These are phyloP conservation scores for Rhodotorula diobovata DNA, from an alignment of 768 basidiomycete species.

Conservation along the genomic window DNA sequence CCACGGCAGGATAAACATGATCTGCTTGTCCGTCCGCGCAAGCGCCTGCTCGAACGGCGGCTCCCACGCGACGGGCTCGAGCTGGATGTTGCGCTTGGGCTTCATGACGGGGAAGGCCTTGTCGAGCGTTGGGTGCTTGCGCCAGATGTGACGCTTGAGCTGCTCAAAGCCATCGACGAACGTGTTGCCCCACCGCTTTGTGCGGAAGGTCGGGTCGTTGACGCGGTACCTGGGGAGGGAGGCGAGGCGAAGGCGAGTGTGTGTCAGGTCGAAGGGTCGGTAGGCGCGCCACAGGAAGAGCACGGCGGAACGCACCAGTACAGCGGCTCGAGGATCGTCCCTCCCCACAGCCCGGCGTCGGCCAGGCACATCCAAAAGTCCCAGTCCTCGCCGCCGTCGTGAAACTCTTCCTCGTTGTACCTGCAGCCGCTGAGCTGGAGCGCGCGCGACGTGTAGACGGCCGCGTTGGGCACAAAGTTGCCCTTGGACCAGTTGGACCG, in stretches of 20 bases:
- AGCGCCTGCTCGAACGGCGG: slow-evolving; percentile 28
- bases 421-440: slow-evolving; percentile 15
- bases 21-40: slow-evolving; percentile 19
- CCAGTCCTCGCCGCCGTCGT: slow-evolving; percentile 40
- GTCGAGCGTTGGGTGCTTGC: slow-evolving; percentile 19
- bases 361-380: slow-evolving; percentile 43
- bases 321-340: slow-evolving; percentile 33
- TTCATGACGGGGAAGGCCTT: slow-evolving; percentile 10
- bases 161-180: slow-evolving; percentile 28
- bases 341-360: slow-evolving; percentile 38
- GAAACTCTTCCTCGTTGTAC: slow-evolving; percentile 36
- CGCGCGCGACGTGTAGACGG: slow-evolving; percentile 22
- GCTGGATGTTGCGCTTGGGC: slow-evolving; percentile 19
- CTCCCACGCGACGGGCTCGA: slow-evolving; percentile 33
- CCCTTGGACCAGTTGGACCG: slow-evolving; percentile 25
- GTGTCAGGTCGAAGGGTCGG: no score
- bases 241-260: no score
- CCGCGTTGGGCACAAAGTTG: slow-evolving; percentile 39
- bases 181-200: slow-evolving; percentile 36
- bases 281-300: neutral
- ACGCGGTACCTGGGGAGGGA: slow-evolving; percentile 35
- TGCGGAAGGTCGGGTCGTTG: slow-evolving; percentile 31
- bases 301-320: slow-evolving; percentile 24
- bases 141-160: slow-evolving; percentile 28
- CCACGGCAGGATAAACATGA: slow-evolving; percentile 38